These are phyloP conservation scores for Pseudogymnoascus sp. DNA, from an alignment of 2,329 filamentous ascomycete genomes.

Conservation along the genomic window DNA sequence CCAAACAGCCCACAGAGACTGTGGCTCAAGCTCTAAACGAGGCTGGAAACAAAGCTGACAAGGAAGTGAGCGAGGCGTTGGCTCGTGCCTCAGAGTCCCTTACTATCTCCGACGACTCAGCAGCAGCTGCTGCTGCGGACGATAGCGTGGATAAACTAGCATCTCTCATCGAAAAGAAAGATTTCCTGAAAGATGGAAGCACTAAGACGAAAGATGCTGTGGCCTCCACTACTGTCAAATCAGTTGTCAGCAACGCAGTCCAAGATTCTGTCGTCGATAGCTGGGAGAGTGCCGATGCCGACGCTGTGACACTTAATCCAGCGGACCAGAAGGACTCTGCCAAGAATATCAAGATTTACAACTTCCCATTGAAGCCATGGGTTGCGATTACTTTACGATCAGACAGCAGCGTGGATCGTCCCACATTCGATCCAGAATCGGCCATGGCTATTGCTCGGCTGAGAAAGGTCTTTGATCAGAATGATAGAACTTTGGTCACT, in stretches of 20 bases:
- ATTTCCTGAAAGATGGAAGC: constrained; percentile 46
- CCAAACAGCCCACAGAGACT: constrained; percentile 45
- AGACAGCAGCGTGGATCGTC: constrained; percentile 44
- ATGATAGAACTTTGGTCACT: constrained; percentile 86
- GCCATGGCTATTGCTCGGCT: constrained; percentile 89
- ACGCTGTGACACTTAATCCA: constrained; percentile 41
- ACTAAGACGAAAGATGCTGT: constrained; percentile 40
- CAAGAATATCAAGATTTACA: constrained; percentile 70
- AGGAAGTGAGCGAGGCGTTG: constrained; percentile 57
- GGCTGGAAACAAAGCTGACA: constrained; percentile 50
- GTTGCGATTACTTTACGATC: constrained; percentile 73
- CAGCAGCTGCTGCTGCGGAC: constrained; percentile 39
- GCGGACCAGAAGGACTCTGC: constrained; percentile 58
- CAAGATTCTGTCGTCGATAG: constrained; percentile 62
- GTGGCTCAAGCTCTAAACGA: constrained; percentile 63
- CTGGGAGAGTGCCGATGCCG: constrained; percentile 80
- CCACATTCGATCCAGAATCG: constrained; percentile 56
- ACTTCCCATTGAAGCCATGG: constrained; percentile 91
- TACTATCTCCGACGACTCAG: constrained; percentile 21
- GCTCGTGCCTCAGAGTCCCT: constrained; percentile 30
- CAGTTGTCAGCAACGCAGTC: constrained; percentile 46
- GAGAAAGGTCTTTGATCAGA: constrained; percentile 96
- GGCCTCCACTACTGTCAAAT: constrained; percentile 37
- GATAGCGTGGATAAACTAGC: constrained; percentile 42
- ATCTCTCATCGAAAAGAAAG: constrained; percentile 39